Conservation (phyloP, 352 stramenopile species). For the Phytopythium vexans region DNA sequence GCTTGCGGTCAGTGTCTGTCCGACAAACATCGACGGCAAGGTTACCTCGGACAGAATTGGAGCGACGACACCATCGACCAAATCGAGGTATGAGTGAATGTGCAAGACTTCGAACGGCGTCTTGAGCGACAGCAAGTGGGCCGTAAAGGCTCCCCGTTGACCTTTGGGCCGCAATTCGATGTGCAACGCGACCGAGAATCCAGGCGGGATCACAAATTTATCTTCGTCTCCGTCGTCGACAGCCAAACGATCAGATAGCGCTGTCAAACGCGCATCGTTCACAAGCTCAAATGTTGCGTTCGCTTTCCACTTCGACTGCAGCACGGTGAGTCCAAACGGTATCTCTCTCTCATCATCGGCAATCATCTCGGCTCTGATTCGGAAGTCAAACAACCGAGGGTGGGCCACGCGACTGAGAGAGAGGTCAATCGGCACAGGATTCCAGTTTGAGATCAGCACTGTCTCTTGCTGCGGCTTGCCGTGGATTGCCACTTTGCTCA, state of each 20-base stretch:
- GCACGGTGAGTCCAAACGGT: background rate
- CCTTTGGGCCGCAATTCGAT: constrained; percentile 22
- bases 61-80: constrained; percentile 26
- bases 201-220: constrained; percentile 24
- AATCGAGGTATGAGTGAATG: constrained; percentile 24
- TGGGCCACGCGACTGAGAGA: constrained; percentile 12
- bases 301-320: constrained; percentile 5
- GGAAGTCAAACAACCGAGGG: constrained; percentile 17
- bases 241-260: background rate
- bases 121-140: constrained; percentile 31
- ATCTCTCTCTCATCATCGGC: background rate
- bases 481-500: constrained; percentile 35
- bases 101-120: constrained; percentile 38
- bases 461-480: constrained; percentile 16
- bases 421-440: constrained; percentile 33
- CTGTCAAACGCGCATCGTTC: background rate
- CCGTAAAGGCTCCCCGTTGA: constrained; percentile 18
- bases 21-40: constrained; percentile 37
- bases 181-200: constrained; percentile 20
- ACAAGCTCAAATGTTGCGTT: constrained; percentile 3
- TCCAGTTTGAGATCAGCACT: constrained; percentile 46
- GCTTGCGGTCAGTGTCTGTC: constrained; percentile 20
- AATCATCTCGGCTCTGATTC: constrained; percentile 15
- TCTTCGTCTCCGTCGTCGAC: constrained; percentile 1
- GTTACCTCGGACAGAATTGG: constrained; percentile 22